A percentile compares a stretch with the other conserved stretches of the same genome.
Evolutionary conservation across 1,284 basidiomycete genomes (phyloP).

Genomic region (Farysia itapuensis): DNA sequence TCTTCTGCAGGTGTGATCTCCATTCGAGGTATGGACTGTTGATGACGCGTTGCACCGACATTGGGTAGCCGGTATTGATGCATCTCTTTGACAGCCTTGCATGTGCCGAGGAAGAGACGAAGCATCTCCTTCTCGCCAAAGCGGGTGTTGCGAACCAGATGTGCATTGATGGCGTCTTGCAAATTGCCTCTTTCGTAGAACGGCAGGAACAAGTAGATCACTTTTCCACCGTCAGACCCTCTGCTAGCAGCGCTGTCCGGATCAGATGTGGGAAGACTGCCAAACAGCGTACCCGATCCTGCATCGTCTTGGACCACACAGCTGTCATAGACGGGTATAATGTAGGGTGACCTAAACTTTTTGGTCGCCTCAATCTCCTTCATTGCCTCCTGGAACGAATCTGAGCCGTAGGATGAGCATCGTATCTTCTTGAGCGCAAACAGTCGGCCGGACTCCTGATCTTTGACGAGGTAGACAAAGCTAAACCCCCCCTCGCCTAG

Average conservation of each 20-base stretch:
- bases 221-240: constrained; percentile 35
- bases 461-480: constrained; percentile 57
- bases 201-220: constrained; percentile 70
- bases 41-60: constrained; percentile 10
- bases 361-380: constrained; percentile 59
- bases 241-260: constrained; percentile 27
- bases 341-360: constrained; percentile 56
- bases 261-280: constrained; percentile 44
- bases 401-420: constrained; percentile 51
- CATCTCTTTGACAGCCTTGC: constrained; percentile 89
- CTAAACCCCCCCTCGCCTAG: constrained; percentile 59
- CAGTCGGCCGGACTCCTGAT: constrained; percentile 45
- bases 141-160: constrained; percentile 78
- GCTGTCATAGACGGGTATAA: constrained; percentile 56
- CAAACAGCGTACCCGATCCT: constrained; percentile 27
- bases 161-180: constrained; percentile 88
- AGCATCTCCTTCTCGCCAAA: constrained; percentile 88
- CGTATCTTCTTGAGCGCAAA: constrained; percentile 60
- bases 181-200: constrained; percentile 81
- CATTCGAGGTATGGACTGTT: constrained; percentile 13
- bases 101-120: constrained; percentile 86
- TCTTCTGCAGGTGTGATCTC: constrained; percentile 27
- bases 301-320: constrained; percentile 54
- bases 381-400: constrained; percentile 55
- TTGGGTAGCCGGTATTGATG: constrained; percentile 65